Conservation (phyloP, 2,329 filamentous ascomycete genomes). For the Fusarium nematophilum region DNA sequence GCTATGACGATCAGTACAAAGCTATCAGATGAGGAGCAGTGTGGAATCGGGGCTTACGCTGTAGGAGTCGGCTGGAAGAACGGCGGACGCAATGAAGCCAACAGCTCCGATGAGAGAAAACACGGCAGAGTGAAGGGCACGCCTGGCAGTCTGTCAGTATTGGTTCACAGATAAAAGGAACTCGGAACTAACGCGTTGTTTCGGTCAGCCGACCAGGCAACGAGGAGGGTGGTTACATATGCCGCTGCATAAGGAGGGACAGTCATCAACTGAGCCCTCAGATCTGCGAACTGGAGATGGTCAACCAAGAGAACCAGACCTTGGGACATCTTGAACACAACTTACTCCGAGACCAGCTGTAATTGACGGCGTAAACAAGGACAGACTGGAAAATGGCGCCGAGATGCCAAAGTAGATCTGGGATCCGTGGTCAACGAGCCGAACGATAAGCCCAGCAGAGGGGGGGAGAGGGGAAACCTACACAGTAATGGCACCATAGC, state of each 20-base stretch:
- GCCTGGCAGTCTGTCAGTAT: slow-evolving; percentile 15
- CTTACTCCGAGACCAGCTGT: slow-evolving; percentile 58
- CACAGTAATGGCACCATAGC: slow-evolving; percentile 73
- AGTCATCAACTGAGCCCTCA: slow-evolving; percentile 70
- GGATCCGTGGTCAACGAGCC: not conserved
- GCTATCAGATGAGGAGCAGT: rapidly evolving
- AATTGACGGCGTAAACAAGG: slow-evolving; percentile 69
- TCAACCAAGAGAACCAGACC: slow-evolving; percentile 13
- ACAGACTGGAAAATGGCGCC: slow-evolving; percentile 66
- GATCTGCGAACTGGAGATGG: slow-evolving; percentile 32
- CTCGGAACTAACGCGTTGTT: slow-evolving; percentile 55
- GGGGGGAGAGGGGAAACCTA: slow-evolving; percentile 10
- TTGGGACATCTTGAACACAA: not conserved
- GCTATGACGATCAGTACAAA: slow-evolving; percentile 21
- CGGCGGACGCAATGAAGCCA: slow-evolving; percentile 68
- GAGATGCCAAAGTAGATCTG: slow-evolving; percentile 59
- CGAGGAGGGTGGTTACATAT: slow-evolving; percentile 54
- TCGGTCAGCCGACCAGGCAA: slow-evolving; percentile 69
- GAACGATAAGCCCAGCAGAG: not conserved
- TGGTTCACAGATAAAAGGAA: rapidly evolving
- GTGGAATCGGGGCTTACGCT: slow-evolving; percentile 6
- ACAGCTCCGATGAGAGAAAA: slow-evolving; percentile 58
- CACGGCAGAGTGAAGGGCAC: slow-evolving; percentile 54
- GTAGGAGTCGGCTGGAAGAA: slow-evolving; percentile 68
- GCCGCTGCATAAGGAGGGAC: slow-evolving; percentile 71